Evolutionary conservation across 768 basidiomycete species (phyloP).

Genomic region (Tricholoma furcatifolium): DNA sequence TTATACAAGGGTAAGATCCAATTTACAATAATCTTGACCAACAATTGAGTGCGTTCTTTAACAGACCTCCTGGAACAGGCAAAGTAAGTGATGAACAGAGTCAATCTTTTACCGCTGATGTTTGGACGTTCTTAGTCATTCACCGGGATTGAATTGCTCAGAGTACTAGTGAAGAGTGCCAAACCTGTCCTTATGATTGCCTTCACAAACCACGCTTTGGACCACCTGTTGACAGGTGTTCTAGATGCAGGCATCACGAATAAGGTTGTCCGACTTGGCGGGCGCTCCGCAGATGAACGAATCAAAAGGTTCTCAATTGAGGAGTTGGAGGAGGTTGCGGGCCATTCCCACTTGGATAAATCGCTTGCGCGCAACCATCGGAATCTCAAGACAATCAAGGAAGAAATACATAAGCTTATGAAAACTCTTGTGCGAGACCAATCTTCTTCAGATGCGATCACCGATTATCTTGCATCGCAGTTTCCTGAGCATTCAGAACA

Average conservation of each 20-base stretch:
- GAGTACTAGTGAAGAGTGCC: constrained; percentile 54
- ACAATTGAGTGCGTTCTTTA: neutral
- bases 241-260: constrained; percentile 64
- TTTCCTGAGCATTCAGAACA: constrained; percentile 48
- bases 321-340: constrained; percentile 47
- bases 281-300: constrained; percentile 58
- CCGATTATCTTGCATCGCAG: constrained; percentile 38
- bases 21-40: neutral
- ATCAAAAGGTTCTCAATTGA: constrained; percentile 63
- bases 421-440: constrained; percentile 31
- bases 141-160: constrained; percentile 67
- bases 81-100: constrained; percentile 42
- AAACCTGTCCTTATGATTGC: constrained; percentile 55
- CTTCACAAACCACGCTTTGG: constrained; percentile 79
- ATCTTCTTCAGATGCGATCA: constrained; percentile 36
- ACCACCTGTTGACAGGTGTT: constrained; percentile 66
- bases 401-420: constrained; percentile 48
- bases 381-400: constrained; percentile 43
- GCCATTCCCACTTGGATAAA: constrained; percentile 38
- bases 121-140: constrained; percentile 42
- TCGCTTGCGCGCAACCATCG: constrained; percentile 31
- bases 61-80: constrained; percentile 76
- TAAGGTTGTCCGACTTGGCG: constrained; percentile 66
- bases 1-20: constrained; percentile 66
- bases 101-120: neutral